Conservation (phyloP, 2,329 filamentous ascomycete genomes). For the Talaromyces rugulosus region DNA sequence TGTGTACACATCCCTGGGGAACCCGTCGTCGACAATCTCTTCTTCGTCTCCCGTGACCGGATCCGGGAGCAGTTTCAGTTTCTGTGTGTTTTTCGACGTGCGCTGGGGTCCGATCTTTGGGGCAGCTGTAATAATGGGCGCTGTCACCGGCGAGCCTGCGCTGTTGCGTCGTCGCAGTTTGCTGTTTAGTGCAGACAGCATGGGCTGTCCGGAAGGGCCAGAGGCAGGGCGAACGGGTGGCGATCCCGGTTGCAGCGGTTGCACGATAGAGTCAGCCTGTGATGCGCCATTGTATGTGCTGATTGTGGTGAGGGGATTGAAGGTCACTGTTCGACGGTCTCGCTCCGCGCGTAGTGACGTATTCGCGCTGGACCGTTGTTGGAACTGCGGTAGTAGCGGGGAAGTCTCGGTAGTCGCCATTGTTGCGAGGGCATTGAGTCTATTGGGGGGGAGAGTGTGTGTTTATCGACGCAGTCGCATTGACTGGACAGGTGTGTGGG, state of each 20-base stretch:
- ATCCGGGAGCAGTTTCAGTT: constrained; percentile 93
- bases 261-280: constrained; percentile 37
- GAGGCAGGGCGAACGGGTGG: constrained; percentile 29
- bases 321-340: constrained; percentile 43
- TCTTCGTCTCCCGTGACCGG: constrained; percentile 78
- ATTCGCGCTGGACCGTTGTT: constrained; percentile 23
- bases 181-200: constrained; percentile 77
- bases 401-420: constrained; percentile 40
- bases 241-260: constrained; percentile 37
- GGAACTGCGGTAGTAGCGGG: constrained; percentile 38
- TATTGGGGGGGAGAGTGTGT: background rate
- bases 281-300: constrained; percentile 40
- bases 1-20: constrained; percentile 90
- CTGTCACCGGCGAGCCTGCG: constrained; percentile 57
- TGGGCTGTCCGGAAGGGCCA: constrained; percentile 46
- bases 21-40: constrained; percentile 78
- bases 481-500: background rate
- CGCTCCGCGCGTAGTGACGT: constrained; percentile 37
- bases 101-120: constrained; percentile 88
- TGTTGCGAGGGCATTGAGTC: background rate
- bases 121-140: constrained; percentile 37
- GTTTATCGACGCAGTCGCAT: background rate
- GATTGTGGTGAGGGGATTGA: constrained; percentile 45
- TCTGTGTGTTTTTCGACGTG: constrained; percentile 93
- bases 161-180: constrained; percentile 84